Evolutionary conservation across 2,329 filamentous ascomycete species (phyloP).

Genomic region (Curvularia eragrostidis): DNA sequence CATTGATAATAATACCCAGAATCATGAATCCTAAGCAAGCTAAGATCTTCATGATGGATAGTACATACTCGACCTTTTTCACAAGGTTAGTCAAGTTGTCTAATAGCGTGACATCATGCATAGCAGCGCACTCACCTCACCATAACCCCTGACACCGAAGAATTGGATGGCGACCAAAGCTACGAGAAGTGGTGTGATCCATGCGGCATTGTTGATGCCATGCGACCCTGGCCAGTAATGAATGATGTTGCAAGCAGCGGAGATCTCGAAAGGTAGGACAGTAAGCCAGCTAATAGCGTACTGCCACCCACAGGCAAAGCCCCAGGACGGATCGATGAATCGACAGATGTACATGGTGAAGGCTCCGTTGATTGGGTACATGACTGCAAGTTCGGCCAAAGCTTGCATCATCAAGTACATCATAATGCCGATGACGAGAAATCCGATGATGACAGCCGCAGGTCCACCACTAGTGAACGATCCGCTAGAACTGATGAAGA

Average conservation of each 20-base stretch:
- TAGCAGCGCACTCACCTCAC: slow-evolving; percentile 42
- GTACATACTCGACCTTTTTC: too few relatives aligned
- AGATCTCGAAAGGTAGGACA: slow-evolving; percentile 45
- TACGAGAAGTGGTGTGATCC: not conserved
- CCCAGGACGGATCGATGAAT: slow-evolving; percentile 54
- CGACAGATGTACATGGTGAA: slow-evolving; percentile 51
- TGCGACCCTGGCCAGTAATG: slow-evolving; percentile 33
- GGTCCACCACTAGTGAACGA: too few relatives aligned
- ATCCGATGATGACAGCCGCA: too few relatives aligned
- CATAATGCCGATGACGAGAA: slow-evolving; percentile 3
- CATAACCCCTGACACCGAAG: slow-evolving; percentile 46
- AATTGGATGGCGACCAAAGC: slow-evolving; percentile 38
- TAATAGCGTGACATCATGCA: not conserved
- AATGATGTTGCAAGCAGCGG: slow-evolving; percentile 44
- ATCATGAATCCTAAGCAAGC: too few relatives aligned
- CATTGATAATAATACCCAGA: too few relatives aligned
- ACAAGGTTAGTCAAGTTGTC: too few relatives aligned
- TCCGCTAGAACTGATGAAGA: too few relatives aligned
- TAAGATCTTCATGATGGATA: too few relatives aligned
- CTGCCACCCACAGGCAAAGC: slow-evolving; percentile 46
- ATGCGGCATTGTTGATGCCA: not conserved
- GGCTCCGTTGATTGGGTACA: slow-evolving; percentile 52
- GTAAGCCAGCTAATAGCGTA: slow-evolving; percentile 44
- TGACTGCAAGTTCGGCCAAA: slow-evolving; percentile 50
- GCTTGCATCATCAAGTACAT: slow-evolving; percentile 47